Conservation (phyloP, 441 rosid species). For the Euphorbia corollata region DNA sequence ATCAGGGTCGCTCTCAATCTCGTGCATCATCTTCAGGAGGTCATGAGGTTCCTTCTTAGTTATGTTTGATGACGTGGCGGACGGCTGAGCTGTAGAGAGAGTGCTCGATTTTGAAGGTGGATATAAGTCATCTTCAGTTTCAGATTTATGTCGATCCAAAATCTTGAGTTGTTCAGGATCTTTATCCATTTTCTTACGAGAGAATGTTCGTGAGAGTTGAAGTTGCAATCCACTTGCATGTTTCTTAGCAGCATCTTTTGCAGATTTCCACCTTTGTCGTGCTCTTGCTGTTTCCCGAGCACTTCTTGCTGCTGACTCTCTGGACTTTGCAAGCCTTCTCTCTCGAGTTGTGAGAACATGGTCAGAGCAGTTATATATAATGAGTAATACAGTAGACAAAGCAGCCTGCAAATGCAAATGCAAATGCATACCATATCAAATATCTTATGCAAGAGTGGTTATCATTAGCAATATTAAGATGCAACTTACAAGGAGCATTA, state of each 20-base stretch:
- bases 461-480: not conserved
- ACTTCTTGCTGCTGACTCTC: slow-evolving; percentile 80
- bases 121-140: slow-evolving; percentile 34
- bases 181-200: slow-evolving; percentile 36
- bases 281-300: slow-evolving; percentile 66
- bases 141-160: slow-evolving; percentile 36
- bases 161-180: slow-evolving; percentile 41
- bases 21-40: slow-evolving; percentile 35
- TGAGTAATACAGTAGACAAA: slow-evolving; percentile 51
- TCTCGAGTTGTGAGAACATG: slow-evolving; percentile 80
- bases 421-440: slow-evolving; percentile 12
- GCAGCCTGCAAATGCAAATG: slow-evolving; percentile 57
- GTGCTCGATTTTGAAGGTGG: slow-evolving; percentile 24
- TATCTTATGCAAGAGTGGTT: slow-evolving; percentile 1
- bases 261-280: slow-evolving; percentile 69
- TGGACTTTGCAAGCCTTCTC: slow-evolving; percentile 65
- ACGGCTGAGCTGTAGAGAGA: slow-evolving; percentile 29
- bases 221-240: slow-evolving; percentile 64
- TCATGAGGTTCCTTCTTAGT: slow-evolving; percentile 34
- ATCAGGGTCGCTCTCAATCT: slow-evolving; percentile 29
- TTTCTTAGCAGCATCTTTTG: slow-evolving; percentile 64
- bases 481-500: slow-evolving; percentile 73
- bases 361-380: slow-evolving; percentile 86
- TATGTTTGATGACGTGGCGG: slow-evolving; percentile 32
- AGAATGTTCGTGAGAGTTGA: slow-evolving; percentile 59